Evolutionary conservation across 2,329 filamentous ascomycete genomes (phyloP), one percentile per base, ranked within the genome.

Genomic region (Tolypocladium inflatum): DNA sequence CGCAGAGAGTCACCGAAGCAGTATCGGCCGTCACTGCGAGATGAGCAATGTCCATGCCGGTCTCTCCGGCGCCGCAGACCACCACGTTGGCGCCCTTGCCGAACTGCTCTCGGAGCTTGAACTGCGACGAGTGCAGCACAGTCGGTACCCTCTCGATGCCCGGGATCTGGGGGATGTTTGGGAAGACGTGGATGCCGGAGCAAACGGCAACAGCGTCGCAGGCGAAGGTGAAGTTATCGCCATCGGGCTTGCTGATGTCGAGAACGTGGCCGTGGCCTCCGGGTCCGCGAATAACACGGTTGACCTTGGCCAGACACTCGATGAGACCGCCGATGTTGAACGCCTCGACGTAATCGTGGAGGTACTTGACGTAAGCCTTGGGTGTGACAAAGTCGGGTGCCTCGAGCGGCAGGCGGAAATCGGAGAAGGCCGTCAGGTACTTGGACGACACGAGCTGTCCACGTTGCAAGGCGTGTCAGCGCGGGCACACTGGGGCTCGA

Each of bases 391-490:
- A 80, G 60, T 80, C 77, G 9, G 76, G 73, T 1, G 71, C 71
- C 11, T 76, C 70, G 1, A 67, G 55, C 2, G 74, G 67, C 6
- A 76, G 70, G 1, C 78, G 73, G 59, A 77, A 78, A 61, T 80
- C 78, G 1, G 78, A 80, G 60, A 80, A 81, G 21, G 74, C 68
- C 0, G 78, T 80, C 10, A 81, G 68, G 50, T 79, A 77, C 60
- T 78, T 79, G 3, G 77, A 79, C 1, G 75, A 78, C 1, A 80
- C 78, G 2, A 79, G 70, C 73, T 75, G 45, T 15, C 5, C 48
- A 21, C 48, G 30, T 52, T 35, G 48, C 48, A 21, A 52, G 48
- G 13, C 19, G 19, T 15, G 48, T 51, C 48, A 52, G 19, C 30
- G 2, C 21, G 2, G 5, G 19, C 48, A 21, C 15, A 35, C 11